A percentile compares a stretch with the other conserved stretches of the same genome.
These are phyloP conservation scores for Cadophora malorum DNA, from an alignment of 2,329 filamentous ascomycete species.

Conservation along the genomic window DNA sequence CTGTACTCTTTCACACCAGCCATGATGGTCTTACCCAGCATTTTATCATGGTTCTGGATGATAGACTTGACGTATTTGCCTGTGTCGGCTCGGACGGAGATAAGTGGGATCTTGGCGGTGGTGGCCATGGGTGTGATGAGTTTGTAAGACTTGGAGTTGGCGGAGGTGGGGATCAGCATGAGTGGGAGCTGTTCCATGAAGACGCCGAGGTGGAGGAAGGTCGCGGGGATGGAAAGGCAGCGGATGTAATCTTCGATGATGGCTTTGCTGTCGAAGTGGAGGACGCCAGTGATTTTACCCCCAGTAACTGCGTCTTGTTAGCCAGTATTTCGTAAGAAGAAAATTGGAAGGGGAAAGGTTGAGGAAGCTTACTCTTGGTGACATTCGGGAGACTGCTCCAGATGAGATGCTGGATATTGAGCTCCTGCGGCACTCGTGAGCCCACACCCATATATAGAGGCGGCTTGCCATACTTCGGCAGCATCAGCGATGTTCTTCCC, in stretches of 20 bases:
- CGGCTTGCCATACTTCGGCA: constrained; percentile 49
- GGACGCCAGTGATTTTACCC: constrained; percentile 48
- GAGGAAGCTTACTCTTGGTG: constrained; percentile 44
- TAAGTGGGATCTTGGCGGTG: constrained; percentile 37
- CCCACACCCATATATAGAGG: too few species aligned
- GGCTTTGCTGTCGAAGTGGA: constrained; percentile 46
- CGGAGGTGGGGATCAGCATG: constrained; percentile 31
- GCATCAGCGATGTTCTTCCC: constrained; percentile 47
- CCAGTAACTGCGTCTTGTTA: constrained; percentile 43
- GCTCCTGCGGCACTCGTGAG: too few species aligned
- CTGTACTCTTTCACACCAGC: constrained; percentile 49
- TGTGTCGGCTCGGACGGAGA: constrained; percentile 41
- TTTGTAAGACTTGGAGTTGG: constrained; percentile 27
- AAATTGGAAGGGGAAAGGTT: neutral
- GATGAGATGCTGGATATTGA: constrained; percentile 51
- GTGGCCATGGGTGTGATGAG: constrained; percentile 28
- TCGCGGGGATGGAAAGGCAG: constrained; percentile 48
- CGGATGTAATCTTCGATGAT: constrained; percentile 45
- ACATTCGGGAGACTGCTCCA: constrained; percentile 51
- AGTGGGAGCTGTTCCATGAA: constrained; percentile 48
- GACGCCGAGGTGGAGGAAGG: constrained; percentile 53
- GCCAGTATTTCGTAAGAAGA: neutral
- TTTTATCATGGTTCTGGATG: constrained; percentile 38
- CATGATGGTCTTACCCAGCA: constrained; percentile 50
- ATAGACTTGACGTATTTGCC: constrained; percentile 39